Evolutionary conservation across 148 eudicot genomes (phyloP).

Genomic region (Fagopyrum esculentum): DNA sequence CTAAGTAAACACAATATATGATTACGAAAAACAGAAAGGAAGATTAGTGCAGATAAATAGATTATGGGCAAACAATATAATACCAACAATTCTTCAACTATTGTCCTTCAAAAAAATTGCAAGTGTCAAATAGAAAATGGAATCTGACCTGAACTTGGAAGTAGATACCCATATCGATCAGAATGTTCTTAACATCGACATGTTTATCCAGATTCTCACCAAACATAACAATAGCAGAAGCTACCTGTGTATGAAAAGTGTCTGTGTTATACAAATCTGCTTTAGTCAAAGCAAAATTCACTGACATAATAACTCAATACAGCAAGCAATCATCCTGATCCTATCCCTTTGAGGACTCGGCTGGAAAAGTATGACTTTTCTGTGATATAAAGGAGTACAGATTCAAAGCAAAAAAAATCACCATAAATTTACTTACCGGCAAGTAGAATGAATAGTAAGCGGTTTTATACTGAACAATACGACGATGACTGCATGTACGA

Average conservation of each 20-base stretch:
- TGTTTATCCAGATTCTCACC: slow-evolving; percentile 74
- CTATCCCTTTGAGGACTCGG: background rate
- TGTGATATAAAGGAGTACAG: background rate
- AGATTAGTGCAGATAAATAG: no score
- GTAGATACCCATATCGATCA: slow-evolving; percentile 67
- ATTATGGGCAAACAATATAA: background rate
- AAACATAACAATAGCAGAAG: slow-evolving; percentile 73
- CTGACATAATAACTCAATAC: background rate
- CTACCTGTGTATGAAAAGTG: slow-evolving; percentile 40
- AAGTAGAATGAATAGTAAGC: slow-evolving; percentile 93
- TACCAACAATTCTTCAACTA: no score
- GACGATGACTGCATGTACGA: slow-evolving; percentile 61
- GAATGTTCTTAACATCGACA: slow-evolving; percentile 42
- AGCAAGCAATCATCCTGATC: background rate
- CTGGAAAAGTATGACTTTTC: background rate
- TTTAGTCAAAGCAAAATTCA: background rate
- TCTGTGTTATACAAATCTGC: background rate
- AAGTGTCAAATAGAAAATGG: background rate
- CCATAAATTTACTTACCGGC: slow-evolving; percentile 52
- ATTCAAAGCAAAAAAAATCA: background rate
- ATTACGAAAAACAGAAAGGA: no score
- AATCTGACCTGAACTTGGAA: slow-evolving; percentile 65
- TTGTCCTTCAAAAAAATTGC: background rate
- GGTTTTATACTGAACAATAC: slow-evolving; percentile 93
- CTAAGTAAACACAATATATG: slow-evolving; percentile 19